A percentile compares a stretch with the other conserved stretches of the same genome.
Conservation (phyloP, 2,329 filamentous ascomycete genomes). For the Penicillium sp. region DNA sequence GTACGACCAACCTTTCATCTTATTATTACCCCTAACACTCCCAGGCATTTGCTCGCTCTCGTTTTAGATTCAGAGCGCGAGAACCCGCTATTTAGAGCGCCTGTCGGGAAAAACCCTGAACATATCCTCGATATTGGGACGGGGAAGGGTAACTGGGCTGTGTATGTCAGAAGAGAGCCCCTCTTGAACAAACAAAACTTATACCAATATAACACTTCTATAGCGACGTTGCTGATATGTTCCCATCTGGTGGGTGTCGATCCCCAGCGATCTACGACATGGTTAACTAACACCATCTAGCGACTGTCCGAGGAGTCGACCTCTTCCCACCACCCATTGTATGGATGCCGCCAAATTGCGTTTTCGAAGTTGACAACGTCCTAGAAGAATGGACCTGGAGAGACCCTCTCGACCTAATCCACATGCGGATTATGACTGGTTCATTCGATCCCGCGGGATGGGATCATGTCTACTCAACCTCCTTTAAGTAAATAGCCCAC, state of each 20-base stretch:
- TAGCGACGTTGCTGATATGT: constrained; percentile 5
- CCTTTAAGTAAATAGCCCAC: not conserved
- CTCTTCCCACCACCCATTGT: constrained; percentile 2
- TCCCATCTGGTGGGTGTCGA: not conserved
- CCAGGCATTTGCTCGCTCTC: constrained; percentile 13
- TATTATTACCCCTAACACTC: not conserved
- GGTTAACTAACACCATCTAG: not conserved
- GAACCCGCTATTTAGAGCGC: constrained; percentile 14
- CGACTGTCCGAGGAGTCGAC: constrained; percentile 1
- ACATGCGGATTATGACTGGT: not conserved
- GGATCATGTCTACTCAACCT: not conserved
- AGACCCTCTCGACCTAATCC: not conserved
- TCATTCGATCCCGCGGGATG: not conserved
- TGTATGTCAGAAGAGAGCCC: not conserved
- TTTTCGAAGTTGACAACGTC: constrained; percentile 2
- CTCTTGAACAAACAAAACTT: not conserved
- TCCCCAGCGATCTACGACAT: not conserved
- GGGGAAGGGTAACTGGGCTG: constrained; percentile 9
- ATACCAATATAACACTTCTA: not conserved
- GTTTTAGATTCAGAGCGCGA: constrained; percentile 10
- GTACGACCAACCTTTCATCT: not conserved
- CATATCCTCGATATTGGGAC: constrained; percentile 16
- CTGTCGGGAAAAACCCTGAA: constrained; percentile 1
- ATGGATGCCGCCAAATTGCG: constrained; percentile 4
- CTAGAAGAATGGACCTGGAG: constrained; percentile 4